Evolutionary conservation across 1,284 basidiomycete genomes (phyloP), one percentile per base, ranked within the genome.

Genomic region (Tilletia indica): DNA sequence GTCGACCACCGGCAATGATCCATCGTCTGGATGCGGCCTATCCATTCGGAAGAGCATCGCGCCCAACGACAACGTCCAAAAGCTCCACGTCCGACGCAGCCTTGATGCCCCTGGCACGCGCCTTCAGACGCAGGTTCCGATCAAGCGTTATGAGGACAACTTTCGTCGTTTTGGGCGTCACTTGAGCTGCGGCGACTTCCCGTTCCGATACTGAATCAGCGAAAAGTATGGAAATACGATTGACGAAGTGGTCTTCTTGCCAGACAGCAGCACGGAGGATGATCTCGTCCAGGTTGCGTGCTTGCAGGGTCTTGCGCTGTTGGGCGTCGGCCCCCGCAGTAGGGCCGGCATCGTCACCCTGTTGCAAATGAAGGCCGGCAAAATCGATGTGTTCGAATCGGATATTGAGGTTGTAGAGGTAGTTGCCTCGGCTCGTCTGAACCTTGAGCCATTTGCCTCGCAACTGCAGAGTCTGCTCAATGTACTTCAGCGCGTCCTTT

Each of bases 351-450:
- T 42, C 71, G 19, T 63, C 70, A 4, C 42, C 71, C 3, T 8
- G 25, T 6, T 51, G 16, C 70, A 63, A 49, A 21, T 39, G 11
- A 49, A 45, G 12, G 21, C 58, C 75, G 51, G 68, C 73, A 71
- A 94, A 93, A 74, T 93, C 91, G 75, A 96, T 89, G 73, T 92
- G 89, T 85, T 99, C 96, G 1, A 89, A 91, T 14, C 94, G 90
- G 54, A 98, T 90, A 77, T 86, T 90, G 47, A 99, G 88, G 68
- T 91, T 92, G 1, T 89, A 88, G 1, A 99, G 88, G 84, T 97
- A 98, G 84, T 98, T 99, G 77, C 96, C 96, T 73, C 91, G 91
- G 16, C 91, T 92, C 0, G 97, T 99, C 85, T 95, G 94, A 11
- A 98, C 91, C 86, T 98, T 97, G 85, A 98, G 89, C 19, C 90